Evolutionary conservation across 352 stramenopile genomes (phyloP).

Genomic region (Poterioochromonas sp.): DNA sequence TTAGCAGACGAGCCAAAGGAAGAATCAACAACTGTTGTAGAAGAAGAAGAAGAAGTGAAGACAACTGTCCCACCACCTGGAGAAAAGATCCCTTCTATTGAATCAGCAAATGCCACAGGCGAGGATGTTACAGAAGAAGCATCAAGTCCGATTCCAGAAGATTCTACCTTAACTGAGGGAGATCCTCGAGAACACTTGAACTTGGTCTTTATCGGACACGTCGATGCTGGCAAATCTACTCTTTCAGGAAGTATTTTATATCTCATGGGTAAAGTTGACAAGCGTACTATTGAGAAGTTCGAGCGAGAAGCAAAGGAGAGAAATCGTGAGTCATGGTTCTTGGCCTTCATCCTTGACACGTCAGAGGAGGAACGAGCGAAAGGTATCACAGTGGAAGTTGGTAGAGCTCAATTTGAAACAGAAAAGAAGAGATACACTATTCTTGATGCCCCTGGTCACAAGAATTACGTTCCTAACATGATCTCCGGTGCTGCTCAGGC

Average conservation of each 20-base stretch:
- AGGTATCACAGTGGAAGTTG: constrained; percentile 86
- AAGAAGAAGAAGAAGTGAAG: constrained; percentile 36
- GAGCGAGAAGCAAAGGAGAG: constrained; percentile 92
- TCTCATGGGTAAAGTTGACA: constrained; percentile 96
- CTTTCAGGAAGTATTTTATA: constrained; percentile 96
- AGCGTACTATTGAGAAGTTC: constrained; percentile 96
- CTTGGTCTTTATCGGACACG: constrained; percentile 96
- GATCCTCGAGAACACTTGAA: constrained; percentile 96
- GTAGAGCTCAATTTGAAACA: constrained; percentile 92
- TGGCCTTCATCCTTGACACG: constrained; percentile 99
- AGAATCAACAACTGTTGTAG: background rate
- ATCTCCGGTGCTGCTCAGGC: constrained; percentile 88
- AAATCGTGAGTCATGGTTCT: constrained; percentile 86
- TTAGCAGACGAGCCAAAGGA: background rate
- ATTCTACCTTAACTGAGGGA: constrained; percentile 52
- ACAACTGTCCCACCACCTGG: constrained; percentile 39
- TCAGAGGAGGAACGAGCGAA: constrained; percentile 96
- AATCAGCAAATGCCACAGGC: constrained; percentile 35
- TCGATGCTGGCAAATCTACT: constrained; percentile 97
- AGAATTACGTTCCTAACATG: constrained; percentile 99
- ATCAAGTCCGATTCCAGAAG: background rate
- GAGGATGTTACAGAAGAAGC: constrained; percentile 40
- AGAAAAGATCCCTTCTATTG: constrained; percentile 28
- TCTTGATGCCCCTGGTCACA: constrained; percentile 89
- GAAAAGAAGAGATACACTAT: constrained; percentile 89